These are phyloP conservation scores for Cerrena zonata DNA, from an alignment of 1,284 basidiomycete genomes.

Conservation along the genomic window DNA sequence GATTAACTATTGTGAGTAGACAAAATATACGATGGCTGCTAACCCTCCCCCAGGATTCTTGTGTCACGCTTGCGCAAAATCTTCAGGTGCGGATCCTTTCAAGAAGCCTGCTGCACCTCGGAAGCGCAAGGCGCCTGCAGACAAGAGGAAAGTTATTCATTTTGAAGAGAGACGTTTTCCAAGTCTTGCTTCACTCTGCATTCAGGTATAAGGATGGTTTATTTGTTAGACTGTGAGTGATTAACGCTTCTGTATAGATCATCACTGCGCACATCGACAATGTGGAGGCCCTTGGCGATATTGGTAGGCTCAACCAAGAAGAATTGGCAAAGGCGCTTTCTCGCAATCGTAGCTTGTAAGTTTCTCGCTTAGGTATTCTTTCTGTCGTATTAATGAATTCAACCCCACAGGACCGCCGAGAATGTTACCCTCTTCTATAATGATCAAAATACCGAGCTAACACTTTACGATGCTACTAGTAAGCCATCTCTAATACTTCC, in stretches of 20 bases:
- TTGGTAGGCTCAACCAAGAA: slow-evolving; percentile 76
- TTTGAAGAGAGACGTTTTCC: slow-evolving; percentile 71
- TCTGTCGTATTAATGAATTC: background rate
- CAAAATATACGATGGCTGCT: slow-evolving; percentile 75
- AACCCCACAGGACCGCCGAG: slow-evolving; percentile 51
- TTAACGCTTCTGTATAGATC: slow-evolving; percentile 57
- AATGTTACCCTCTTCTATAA: slow-evolving; percentile 84
- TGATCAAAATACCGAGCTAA: slow-evolving; percentile 60
- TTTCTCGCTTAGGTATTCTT: slow-evolving; percentile 14
- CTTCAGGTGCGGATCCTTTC: slow-evolving; percentile 73
- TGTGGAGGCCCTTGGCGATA: slow-evolving; percentile 84
- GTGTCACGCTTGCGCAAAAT: slow-evolving; percentile 76
- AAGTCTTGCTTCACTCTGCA: slow-evolving; percentile 71
- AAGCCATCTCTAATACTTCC: slow-evolving; percentile 25
- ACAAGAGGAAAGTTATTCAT: slow-evolving; percentile 58
- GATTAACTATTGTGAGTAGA: slow-evolving; percentile 58
- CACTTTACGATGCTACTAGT: slow-evolving; percentile 90
- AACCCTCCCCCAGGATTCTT: slow-evolving; percentile 68
- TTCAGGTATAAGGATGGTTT: slow-evolving; percentile 48
- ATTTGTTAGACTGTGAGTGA: too few species aligned
- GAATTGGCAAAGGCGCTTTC: slow-evolving; percentile 81
- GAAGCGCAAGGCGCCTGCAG: slow-evolving; percentile 56
- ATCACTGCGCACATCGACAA: slow-evolving; percentile 85
- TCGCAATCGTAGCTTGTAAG: slow-evolving; percentile 80
- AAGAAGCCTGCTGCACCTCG: slow-evolving; percentile 63